phyloP scores from a whole-genome alignment of 2,329 filamentous ascomycete species.

The Penicillium sp. region DNA sequence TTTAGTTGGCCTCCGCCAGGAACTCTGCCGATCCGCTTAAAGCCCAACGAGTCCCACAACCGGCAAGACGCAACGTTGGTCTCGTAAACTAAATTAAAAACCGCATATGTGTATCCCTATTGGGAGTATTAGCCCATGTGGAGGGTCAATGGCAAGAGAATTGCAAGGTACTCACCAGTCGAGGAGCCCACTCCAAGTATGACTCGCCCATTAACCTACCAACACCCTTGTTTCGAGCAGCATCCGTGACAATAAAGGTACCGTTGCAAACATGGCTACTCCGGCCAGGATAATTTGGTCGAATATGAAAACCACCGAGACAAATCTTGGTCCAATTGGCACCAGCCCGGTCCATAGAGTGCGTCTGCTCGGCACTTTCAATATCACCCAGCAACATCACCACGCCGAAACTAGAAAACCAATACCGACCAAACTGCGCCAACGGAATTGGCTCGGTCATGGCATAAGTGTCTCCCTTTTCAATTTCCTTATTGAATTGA shows the following conservation, averaged over 20 bases:
- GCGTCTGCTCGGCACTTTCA: constrained; percentile 61
- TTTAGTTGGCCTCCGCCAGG: constrained; percentile 71
- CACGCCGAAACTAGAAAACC: constrained; percentile 88
- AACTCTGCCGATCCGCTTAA: constrained; percentile 88
- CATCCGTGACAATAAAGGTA: constrained; percentile 75
- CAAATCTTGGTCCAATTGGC: constrained; percentile 80
- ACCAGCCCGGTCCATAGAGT: constrained; percentile 55
- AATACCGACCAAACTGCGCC: constrained; percentile 79
- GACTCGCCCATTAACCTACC: constrained; percentile 76
- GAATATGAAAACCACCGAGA: constrained; percentile 90
- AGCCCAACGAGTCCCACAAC: constrained; percentile 90
- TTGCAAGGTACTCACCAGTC: constrained; percentile 49
- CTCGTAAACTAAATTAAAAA: constrained; percentile 94
- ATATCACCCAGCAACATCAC: constrained; percentile 85
- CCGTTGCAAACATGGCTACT: constrained; percentile 86
- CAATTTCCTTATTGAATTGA: constrained; percentile 87
- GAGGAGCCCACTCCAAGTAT: constrained; percentile 77
- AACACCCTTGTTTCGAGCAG: constrained; percentile 73
- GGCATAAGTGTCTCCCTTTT: constrained; percentile 88
- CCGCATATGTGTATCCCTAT: constrained; percentile 83
- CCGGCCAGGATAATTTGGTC: constrained; percentile 88
- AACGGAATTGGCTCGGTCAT: constrained; percentile 77
- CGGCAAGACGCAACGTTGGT: constrained; percentile 88
- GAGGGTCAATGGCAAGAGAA: constrained; percentile 25
- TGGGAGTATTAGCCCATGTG: constrained; percentile 35